Evolutionary conservation across 2,329 filamentous ascomycete genomes (phyloP).

Genomic region (Aspergillus fumigatiaffinis): DNA sequence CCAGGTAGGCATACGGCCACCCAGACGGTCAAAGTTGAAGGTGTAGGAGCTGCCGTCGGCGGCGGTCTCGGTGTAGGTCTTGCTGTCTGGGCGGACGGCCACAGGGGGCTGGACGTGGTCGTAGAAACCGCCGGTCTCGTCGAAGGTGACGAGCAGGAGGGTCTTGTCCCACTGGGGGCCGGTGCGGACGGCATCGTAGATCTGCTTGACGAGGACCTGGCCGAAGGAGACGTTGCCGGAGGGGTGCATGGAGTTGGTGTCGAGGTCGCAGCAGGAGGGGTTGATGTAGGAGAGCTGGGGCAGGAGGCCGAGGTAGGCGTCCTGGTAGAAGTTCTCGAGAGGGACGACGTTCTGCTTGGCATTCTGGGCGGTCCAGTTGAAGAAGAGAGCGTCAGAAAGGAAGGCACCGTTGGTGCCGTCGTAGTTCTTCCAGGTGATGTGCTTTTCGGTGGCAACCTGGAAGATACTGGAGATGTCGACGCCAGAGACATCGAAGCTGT

Average conservation of each 20-base stretch:
- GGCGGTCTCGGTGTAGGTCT: slow-evolving; percentile 33
- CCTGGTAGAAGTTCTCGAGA: slow-evolving; percentile 20
- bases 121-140: slow-evolving; percentile 36
- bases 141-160: slow-evolving; percentile 32
- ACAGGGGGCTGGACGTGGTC: slow-evolving; percentile 34
- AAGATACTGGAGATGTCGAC: slow-evolving; percentile 33
- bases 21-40: slow-evolving; percentile 24
- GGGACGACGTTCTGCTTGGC: neutral
- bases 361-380: slow-evolving; percentile 21
- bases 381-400: slow-evolving; percentile 24
- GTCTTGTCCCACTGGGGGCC: slow-evolving; percentile 35
- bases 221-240: slow-evolving; percentile 33
- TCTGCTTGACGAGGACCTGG: slow-evolving; percentile 34
- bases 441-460: slow-evolving; percentile 28
- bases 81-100: slow-evolving; percentile 30
- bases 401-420: slow-evolving; percentile 14
- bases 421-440: slow-evolving; percentile 31
- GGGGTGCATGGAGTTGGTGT: slow-evolving; percentile 25
- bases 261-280: slow-evolving; percentile 38
- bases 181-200: slow-evolving; percentile 34
- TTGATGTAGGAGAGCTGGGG: slow-evolving; percentile 36
- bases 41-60: slow-evolving; percentile 23
- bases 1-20: slow-evolving; percentile 29
- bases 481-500: slow-evolving; percentile 11
- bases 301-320: slow-evolving; percentile 28